Evolutionary conservation across 1,284 basidiomycete species (phyloP), one percentile per base, ranked within the genome.

Genomic region (Trametes versicolor): DNA sequence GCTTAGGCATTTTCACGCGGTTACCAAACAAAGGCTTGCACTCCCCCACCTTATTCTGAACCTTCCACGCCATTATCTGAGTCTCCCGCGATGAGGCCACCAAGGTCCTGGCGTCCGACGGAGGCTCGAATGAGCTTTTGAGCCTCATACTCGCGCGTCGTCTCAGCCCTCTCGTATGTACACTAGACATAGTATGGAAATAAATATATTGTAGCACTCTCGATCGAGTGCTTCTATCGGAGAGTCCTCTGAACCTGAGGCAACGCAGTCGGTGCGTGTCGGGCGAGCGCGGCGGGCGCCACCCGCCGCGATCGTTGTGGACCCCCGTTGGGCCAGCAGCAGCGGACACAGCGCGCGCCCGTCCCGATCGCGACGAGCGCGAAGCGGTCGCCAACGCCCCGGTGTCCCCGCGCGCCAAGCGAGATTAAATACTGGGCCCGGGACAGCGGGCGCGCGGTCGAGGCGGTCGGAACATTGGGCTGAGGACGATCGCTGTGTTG

Each of bases 241-340:
- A 32, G 29, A 32, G 29, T 32, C 8, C 4, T 32, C 29, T 32
- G 8, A 32, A 32, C 8, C 29, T 32, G 8, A 32, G 8, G 29
- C 39, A 41, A 41, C 13, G 19, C 39, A 12, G 39, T 32, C 29
- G 29, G 29, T 32, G 29, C 29, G 29, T 8, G 29, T n/a, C 41
- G 23, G 4, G 32, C 27, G 49, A 50, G 4, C 51, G 32, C 7
- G 51, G 9, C 17, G 51, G 21, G 10, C 17, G 32, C 39, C 32
- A 43, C 32, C 23, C 32, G 25, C 48, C 21, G 29, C 36, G 36
- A 41, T 45, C 41, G 49, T 37, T 53, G 61, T 53, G 49, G 55
- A 53, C 61, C 39, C 34, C 45, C 49, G 59, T 60, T 23, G 39
- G 59, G 41, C 59, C 50, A 41, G 37, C 25, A 54, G 45, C 60